phyloP scores from a whole-genome alignment of 108 stramenopile species.

The Stephanodiscus minutulus region DNA sequence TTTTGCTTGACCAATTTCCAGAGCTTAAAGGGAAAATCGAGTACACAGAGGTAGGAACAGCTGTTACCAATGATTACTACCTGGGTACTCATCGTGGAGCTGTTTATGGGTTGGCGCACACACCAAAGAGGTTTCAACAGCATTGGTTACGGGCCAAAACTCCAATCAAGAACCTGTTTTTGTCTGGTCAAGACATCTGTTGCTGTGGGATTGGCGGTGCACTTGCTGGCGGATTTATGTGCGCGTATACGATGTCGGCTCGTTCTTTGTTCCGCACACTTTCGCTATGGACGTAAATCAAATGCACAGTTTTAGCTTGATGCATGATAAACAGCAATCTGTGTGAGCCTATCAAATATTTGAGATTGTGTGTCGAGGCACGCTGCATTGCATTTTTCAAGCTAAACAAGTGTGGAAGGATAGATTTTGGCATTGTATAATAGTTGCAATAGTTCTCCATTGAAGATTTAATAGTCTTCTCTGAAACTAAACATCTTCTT shows the following conservation, averaged over 20 bases:
- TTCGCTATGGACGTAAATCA: constrained; percentile 7
- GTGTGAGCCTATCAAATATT: too few relatives aligned
- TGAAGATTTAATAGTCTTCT: too few relatives aligned
- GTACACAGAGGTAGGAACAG: constrained; percentile 51
- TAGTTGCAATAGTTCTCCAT: too few relatives aligned
- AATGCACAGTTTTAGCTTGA: neutral
- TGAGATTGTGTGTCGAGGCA: too few relatives aligned
- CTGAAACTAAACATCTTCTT: too few relatives aligned
- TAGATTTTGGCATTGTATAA: too few relatives aligned
- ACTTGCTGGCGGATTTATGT: constrained; percentile 38
- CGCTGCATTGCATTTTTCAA: too few relatives aligned
- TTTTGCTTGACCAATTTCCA: constrained; percentile 34
- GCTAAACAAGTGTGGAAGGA: too few relatives aligned
- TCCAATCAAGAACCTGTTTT: constrained; percentile 34
- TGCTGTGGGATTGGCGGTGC: constrained; percentile 42
- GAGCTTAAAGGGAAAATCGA: constrained; percentile 40
- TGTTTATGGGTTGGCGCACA: constrained; percentile 45
- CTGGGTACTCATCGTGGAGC: constrained; percentile 51
- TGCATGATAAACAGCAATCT: too few relatives aligned
- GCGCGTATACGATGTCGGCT: constrained; percentile 30
- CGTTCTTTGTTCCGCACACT: constrained; percentile 28
- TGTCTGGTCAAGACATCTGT: constrained; percentile 45
- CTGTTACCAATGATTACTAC: constrained; percentile 56
- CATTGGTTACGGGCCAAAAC: constrained; percentile 38
- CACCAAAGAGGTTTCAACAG: constrained; percentile 33